Evolutionary conservation across 2,329 filamentous ascomycete species (phyloP), one percentile per base, ranked within the genome.

Genomic region (Aspergillus carbonarius): DNA sequence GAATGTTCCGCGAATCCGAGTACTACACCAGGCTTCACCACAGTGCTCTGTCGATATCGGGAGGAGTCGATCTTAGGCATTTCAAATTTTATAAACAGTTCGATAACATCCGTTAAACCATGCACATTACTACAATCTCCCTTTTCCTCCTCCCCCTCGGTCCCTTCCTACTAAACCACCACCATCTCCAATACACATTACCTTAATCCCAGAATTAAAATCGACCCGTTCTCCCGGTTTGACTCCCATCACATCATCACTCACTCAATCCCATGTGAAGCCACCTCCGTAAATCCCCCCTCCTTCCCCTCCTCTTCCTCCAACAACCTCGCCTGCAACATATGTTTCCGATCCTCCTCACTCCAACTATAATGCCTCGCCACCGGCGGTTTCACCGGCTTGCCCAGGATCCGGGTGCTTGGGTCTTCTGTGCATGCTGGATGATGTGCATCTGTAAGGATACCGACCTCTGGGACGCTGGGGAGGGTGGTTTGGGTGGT

Each of bases 271-370:
- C 17, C 17, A 48, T 82, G 61, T 81, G 77, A 7, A 25, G 35
- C 18, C 35, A 82, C 82, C 60, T 86, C 79, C 0, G 86, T 85
- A 55, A 88, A 89, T 0, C 86, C 86, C 0, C 70, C 80, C 70
- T 76, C 77, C 55, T 79, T 76, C 48, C 83, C 81, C 67, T 82
- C 67, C 62, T 69, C 67, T 46, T 64, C 42, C 34, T 61, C 58
- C 34, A 72, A 60, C 57, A 73, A 55, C 59, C 66, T 77, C 35
- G 78, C 74, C 64, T 85, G 79, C 5, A 76, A 76, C 48, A 83
- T 54, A 68, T 85, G 83, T 71, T 89, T 87, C 51, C 85, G 80
- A 72, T 89, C 87, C 63, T 76, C 64, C 46, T 67, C 60, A 55
- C 66, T 74, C 73, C 73, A 77, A 59, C 72, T 76, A 55, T 72